Evolutionary conservation across 2,329 filamentous ascomycete species (phyloP), one percentile per base, ranked within the genome.

Genomic region (Xylariaceae sp.): DNA sequence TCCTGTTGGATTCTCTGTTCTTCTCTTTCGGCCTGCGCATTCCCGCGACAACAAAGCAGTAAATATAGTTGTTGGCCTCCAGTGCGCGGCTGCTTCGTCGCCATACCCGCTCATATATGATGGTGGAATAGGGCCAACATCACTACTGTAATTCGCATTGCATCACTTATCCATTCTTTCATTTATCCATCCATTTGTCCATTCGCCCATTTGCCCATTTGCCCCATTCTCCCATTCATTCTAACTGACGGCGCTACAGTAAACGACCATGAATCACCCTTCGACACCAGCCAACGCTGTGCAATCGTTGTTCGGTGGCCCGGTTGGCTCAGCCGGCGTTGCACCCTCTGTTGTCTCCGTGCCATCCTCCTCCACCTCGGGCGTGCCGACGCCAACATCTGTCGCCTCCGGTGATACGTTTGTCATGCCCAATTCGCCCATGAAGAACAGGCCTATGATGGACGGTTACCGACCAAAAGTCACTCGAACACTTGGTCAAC

Each of bases 381-480:
- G 68, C 56, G 63, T 59, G 10, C 63, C 73, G 47, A 76, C 77
- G 46, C 78, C 77, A 10, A 71, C 72, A 36, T 78, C 77, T 22
- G 73, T 73, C 57, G 72, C 80, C 46, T 81, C 77, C 16, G 85
- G 82, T 72, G 89, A 88, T 67, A 91, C 92, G 21, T 96, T 92
- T 74, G 85, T 96, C 67, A 94, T 97, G 89, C 87, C 90, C 16
- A 88, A 89, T 67, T 91, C 87, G 58, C 89, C 91, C 13, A 77
- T 85, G 55, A 89, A 87, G 69, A 80, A 79, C 63, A 79, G 81
- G 54, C 76, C 79, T 18, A 79, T 79, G 55, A 78, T 78, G 52
- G 90, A 95, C 68, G 85, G 84, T 60, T 95, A 95, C 72, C 86
- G 87, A 47, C 92, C 92, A 34, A 88, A 86, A 68, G 88, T 96